Base-by-base conservation (phyloP, 768 basidiomycete genomes). In the Lentinula sp. region DNA sequence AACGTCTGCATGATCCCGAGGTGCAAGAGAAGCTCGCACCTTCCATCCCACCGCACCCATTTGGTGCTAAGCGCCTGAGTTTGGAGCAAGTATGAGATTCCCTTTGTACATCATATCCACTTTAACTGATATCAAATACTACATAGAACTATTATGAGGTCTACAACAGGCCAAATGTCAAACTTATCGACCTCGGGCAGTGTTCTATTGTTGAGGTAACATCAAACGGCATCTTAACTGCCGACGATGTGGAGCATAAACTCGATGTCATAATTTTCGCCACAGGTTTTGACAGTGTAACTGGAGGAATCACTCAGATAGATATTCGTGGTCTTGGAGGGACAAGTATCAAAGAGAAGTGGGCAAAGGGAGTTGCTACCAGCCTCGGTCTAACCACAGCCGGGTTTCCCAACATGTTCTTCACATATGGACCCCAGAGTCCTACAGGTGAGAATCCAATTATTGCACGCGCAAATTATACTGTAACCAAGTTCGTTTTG, bases 401-500 rank as follows among this genome's bases (percentile, higher is more conserved):
- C 23, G 46, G 52, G 5, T 66, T 63, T 45, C 66, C 66, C 1
- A 66, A 66, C 42, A 59, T 66, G 64, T 65, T 66, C 49, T 66
- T 57, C 48, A 36, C 42, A 10, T 65, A 61, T 51, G 64, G 63
- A 3, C 62, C 65, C 16, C 64, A 65, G 15, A 63, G 33, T 7
- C 64, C 62, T 10, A 67, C 66, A 18, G 66, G 42, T 3, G 50
- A 63, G 39, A 43, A 54, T 28, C 1, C 8, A 48, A 18, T 6
- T 13, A 3, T 41, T 41, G 39, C 12, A 6, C 23, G 12, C 60
- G 58, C n/a, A 61, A 53, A 7, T 52, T 61, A 35, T 52, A n/a
- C 37, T n/a, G 57, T 57, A 39, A 46, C 16, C 2, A 23, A 48
- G 18, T 20, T 20, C 23, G 23, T 4, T 7, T 23, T 48, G 46